These are phyloP conservation scores for Heliamphora exappendiculata DNA, from an alignment of 148 eudicot genomes.

Conservation along the genomic window DNA sequence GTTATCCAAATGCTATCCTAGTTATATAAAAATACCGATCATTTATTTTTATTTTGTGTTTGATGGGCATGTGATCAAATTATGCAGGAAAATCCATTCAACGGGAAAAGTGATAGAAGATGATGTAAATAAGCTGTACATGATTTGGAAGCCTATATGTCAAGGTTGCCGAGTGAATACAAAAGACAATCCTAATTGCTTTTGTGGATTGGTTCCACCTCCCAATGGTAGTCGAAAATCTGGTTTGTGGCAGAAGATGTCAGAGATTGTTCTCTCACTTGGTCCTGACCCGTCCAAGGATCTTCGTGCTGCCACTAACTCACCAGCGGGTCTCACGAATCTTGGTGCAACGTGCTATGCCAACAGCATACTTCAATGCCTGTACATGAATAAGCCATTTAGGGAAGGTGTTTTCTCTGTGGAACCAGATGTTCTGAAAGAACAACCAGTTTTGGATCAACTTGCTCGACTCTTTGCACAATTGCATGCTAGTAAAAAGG, in stretches of 20 bases:
- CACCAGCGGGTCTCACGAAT: slow-evolving; percentile 92
- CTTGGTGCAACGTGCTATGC: slow-evolving; percentile 98
- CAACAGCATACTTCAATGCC: slow-evolving; percentile 90
- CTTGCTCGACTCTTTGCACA: slow-evolving; percentile 86
- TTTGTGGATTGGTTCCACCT: slow-evolving; percentile 79
- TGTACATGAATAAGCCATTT: slow-evolving; percentile 79
- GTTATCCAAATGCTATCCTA: background rate
- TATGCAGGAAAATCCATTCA: slow-evolving; percentile 59
- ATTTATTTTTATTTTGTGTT: background rate
- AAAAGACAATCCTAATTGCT: slow-evolving; percentile 95
- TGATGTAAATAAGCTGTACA: slow-evolving; percentile 72
- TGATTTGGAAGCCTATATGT: slow-evolving; percentile 65
- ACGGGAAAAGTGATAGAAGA: slow-evolving; percentile 51
- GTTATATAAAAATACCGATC: background rate
- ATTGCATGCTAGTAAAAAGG: slow-evolving; percentile 78
- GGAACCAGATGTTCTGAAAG: slow-evolving; percentile 66
- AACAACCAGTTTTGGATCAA: slow-evolving; percentile 82
- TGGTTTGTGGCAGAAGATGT: slow-evolving; percentile 90
- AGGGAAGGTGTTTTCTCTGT: slow-evolving; percentile 78
- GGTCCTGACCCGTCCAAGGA: slow-evolving; percentile 80
- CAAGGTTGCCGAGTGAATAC: slow-evolving; percentile 91
- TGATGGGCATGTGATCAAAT: background rate
- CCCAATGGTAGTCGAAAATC: slow-evolving; percentile 74
- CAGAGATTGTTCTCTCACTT: slow-evolving; percentile 56
- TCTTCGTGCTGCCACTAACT: slow-evolving; percentile 44